Evolutionary conservation across 1,139 yeast genomes (phyloP), one percentile per base, ranked within the genome.

Genomic region (Blastobotrys buckinghamii): DNA sequence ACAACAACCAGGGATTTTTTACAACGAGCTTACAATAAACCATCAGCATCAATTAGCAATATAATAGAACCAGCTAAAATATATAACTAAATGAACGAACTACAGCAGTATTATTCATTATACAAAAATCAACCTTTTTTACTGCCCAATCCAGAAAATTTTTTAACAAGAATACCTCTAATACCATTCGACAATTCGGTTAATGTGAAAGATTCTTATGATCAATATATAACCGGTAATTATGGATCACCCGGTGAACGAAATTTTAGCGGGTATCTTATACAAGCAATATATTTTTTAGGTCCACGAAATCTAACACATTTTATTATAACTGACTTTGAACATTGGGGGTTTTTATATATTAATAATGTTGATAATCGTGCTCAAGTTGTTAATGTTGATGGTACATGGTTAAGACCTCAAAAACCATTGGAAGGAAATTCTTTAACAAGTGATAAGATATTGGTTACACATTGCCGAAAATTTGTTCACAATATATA

Each of bases 251-350:
- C 49, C 9, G 51, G 49, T 10, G 33, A 45, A 17, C 44, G 45
- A 17, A 49, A 49, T 35, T 49, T 40, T 20, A 41, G 30, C 1
- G 46, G 39, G 3, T 49, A 42, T 29, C 16, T 49, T 16, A 30
- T 41, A 7, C 51, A 49, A 30, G 41, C 44, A 19, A 32, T 44
- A 19, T 33, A 39, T 16, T 39, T 26, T 33, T 32, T 45, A 6
- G 42, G 35, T 2, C 39, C 16, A 22, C 35, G 39, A 19, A 35
- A 27, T 26, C 16, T 39, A 15, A 27, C 42, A 9, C 49, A 49
- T 37, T 48, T 48, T 22, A 42, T 42, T 19, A 38, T 49, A 16
- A 32, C 51, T 26, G 51, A 49, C 19, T 44, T 44, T 24, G 39
- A 44, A 8, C 43, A 44, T 22, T 44, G 47, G 47, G 47, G 47